A percentile compares a stretch with the other conserved stretches of the same genome.
Evolutionary conservation across 306 rosid genomes (phyloP).

Genomic region (Crotalaria pallida): DNA sequence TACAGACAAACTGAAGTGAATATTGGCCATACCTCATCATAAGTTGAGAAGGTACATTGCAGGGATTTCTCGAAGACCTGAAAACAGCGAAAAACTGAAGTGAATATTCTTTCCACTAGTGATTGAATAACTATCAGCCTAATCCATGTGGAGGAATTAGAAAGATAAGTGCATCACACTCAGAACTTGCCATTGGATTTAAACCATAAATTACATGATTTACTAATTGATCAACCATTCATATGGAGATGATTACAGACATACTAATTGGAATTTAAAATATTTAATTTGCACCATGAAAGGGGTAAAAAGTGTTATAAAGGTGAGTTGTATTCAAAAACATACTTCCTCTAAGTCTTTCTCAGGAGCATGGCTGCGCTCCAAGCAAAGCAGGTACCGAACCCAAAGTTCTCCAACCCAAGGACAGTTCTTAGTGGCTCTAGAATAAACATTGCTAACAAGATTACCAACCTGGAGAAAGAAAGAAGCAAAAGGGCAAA

Average conservation of each 20-base stretch:
- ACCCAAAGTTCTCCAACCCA: constrained; percentile 93
- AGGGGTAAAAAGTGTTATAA: neutral
- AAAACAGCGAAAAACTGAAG: constrained; percentile 14
- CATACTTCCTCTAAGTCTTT: constrained; percentile 71
- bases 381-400: constrained; percentile 69
- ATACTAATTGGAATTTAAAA: neutral
- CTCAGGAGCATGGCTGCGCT: constrained; percentile 73
- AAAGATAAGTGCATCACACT: constrained; percentile 10
- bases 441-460: constrained; percentile 57
- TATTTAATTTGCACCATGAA: constrained; percentile 14
- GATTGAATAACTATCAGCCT: neutral
- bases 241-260: neutral
- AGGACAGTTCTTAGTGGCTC: constrained; percentile 87
- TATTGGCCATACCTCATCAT: constrained; percentile 57
- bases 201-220: constrained; percentile 5
- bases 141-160: neutral
- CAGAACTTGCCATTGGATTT: constrained; percentile 15
- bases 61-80: constrained; percentile 79
- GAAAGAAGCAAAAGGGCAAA: neutral
- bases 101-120: neutral
- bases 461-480: constrained; percentile 60
- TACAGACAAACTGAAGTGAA: neutral
- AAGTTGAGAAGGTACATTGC: constrained; percentile 60
- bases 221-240: neutral
- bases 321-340: constrained; percentile 4